Conservation (phyloP, 192 early-diverging fungal genomes). For the Haplosporangium gracile region DNA sequence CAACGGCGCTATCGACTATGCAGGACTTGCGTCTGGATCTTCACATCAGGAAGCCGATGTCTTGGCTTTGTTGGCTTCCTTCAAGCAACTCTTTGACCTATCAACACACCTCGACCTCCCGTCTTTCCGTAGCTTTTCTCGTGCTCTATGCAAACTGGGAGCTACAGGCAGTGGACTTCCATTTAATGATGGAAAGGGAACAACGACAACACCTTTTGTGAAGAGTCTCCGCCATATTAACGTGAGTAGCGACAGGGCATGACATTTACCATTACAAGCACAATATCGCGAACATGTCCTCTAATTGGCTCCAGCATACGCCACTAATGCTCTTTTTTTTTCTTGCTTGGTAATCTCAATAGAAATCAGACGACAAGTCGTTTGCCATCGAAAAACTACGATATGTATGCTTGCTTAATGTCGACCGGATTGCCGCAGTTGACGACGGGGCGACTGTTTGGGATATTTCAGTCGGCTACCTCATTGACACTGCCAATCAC, state of each 20-base stretch:
- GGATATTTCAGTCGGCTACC: conserved; percentile 76
- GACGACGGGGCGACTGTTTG: conserved; percentile 63
- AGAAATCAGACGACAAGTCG: conserved; percentile 80
- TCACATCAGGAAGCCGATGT: conserved; percentile 61
- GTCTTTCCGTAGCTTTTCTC: conserved; percentile 75
- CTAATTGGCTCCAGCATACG: too few relatives aligned
- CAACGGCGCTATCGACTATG: conserved; percentile 37
- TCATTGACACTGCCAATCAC: conserved; percentile 82
- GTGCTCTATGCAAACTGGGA: conserved; percentile 75
- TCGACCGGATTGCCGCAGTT: conserved; percentile 62
- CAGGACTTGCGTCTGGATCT: conserved; percentile 37
- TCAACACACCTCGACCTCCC: conserved; percentile 67
- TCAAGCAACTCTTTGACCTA: conserved; percentile 81
- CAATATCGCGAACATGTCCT: too few relatives aligned
- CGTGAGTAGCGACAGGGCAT: conserved; percentile 26
- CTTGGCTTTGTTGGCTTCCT: conserved; percentile 60
- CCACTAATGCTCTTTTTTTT: background rate
- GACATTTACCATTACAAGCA: background rate
- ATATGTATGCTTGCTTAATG: conserved; percentile 71
- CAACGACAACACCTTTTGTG: conserved; percentile 42
- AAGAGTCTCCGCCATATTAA: conserved; percentile 52
- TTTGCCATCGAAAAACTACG: conserved; percentile 84
- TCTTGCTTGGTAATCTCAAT: background rate
- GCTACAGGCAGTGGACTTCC: conserved; percentile 64
- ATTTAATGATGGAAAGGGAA: conserved; percentile 53